Base-by-base conservation (phyloP, 2,329 filamentous ascomycete genomes). In the Pochonia chlamydosporia region DNA sequence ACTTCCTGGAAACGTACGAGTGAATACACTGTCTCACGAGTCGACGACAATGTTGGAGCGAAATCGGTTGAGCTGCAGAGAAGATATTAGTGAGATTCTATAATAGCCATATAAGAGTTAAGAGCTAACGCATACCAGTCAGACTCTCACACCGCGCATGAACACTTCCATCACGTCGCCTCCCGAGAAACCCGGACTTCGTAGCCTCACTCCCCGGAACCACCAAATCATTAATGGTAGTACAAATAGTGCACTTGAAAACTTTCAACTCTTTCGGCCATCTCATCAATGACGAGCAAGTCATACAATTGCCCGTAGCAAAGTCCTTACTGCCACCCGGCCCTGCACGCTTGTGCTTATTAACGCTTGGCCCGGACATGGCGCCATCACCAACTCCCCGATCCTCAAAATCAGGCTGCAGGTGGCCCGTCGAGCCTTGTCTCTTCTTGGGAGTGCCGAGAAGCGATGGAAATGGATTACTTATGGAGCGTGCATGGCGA, bases 241-340 rank as follows among this genome's bases (percentile, higher is more conserved):
- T 71, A 64, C 90, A 96, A 46, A 88, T 85, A 36, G 87, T 86
- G 64, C 90, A 96, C 56, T 89, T 79, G 65, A 93, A 95, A 31
- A 85, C 79, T 30, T 78, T 78, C 51, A 90, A 68, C 45, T 84
- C 79, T 52, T 76, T 79, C 2, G 89, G 89, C 84, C 89, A 95
- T 48, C 85, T 78, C 54, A 95, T 84, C 47, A 83, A 79, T 46
- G 85, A 86, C 57, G 85, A 87, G 64, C 90, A 96, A 28, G 89
- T 91, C 79, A 92, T 90, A 63, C 90, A 96, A 56, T 81, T 83
- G 20, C 88, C 86, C 26, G 81, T 84, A 24, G 75, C 72, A 58
- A 85, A 79, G 55, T 88, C 81, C 55, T 75, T 80, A 53, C 63
- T 70, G 26, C 62, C 64, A 10, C 53, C 43, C 6, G 52, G 56